Conservation (phyloP, 352 stramenopile species). For the Aphanomyces euteiches region DNA sequence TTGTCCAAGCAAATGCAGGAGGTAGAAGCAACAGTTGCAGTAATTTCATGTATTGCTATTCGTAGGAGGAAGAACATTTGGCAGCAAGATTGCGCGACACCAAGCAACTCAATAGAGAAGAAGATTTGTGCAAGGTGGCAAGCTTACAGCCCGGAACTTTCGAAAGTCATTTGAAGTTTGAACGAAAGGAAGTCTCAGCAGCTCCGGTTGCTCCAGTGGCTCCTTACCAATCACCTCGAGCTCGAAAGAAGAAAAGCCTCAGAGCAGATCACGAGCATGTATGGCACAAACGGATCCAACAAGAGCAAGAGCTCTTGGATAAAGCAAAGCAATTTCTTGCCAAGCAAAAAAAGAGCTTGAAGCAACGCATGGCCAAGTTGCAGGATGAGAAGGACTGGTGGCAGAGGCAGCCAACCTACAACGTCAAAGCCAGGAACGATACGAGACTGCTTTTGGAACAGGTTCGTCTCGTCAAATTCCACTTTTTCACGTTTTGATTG, state of each 20-base stretch:
- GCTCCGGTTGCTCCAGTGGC: too few species aligned
- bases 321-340: slow-evolving; percentile 43
- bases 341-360: slow-evolving; percentile 24
- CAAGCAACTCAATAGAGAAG: slow-evolving; percentile 27
- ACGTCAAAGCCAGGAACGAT: not conserved
- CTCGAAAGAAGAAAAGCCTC: not conserved
- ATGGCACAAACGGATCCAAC: slow-evolving; percentile 10
- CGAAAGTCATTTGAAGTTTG: not conserved
- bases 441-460: slow-evolving; percentile 22
- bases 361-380: slow-evolving; percentile 25
- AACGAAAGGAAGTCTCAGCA: not conserved
- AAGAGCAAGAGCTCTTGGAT: slow-evolving; percentile 46
- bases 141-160: slow-evolving; percentile 13
- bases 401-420: slow-evolving; percentile 6
- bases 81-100: slow-evolving; percentile 20
- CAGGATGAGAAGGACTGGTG: slow-evolving; percentile 27
- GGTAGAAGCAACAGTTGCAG: slow-evolving; percentile 17
- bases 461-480: not conserved
- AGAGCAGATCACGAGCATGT: slow-evolving; percentile 5
- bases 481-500: not conserved
- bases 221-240: not conserved
- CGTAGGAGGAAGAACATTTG: slow-evolving; percentile 26
- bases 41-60: not conserved
- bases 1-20: slow-evolving; percentile 50
- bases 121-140: slow-evolving; percentile 9